phyloP scores from a whole-genome alignment of 345 rosid genomes.

The Hirschfeldia incana region DNA sequence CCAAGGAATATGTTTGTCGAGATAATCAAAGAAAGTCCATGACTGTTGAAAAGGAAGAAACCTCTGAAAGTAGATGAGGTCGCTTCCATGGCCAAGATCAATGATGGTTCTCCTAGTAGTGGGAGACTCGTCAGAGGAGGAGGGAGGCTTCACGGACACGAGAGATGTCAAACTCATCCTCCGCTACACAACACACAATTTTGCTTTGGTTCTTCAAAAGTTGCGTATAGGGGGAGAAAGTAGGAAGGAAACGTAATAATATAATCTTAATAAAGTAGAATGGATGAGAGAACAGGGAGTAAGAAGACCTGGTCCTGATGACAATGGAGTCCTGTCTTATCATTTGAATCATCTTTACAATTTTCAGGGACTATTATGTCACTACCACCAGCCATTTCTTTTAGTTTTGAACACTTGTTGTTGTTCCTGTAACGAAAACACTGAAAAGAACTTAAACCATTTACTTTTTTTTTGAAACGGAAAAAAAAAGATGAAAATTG shows the following conservation, averaged over 20 bases:
- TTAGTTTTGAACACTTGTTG: slow-evolving; percentile 67
- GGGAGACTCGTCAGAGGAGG: slow-evolving; percentile 1
- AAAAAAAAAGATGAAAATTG: too few relatives aligned
- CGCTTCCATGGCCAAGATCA: slow-evolving; percentile 72
- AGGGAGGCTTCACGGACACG: not conserved
- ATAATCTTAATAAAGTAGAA: not conserved
- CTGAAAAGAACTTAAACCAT: too few relatives aligned
- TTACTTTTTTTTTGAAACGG: too few relatives aligned
- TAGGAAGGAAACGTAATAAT: too few relatives aligned
- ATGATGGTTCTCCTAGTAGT: slow-evolving; percentile 32
- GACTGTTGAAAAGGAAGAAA: slow-evolving; percentile 54
- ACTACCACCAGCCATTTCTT: too few relatives aligned
- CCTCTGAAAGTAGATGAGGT: slow-evolving; percentile 57
- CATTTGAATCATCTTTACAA: slow-evolving; percentile 42
- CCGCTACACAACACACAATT: slow-evolving; percentile 17
- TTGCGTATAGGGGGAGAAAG: not conserved
- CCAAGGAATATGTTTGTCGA: slow-evolving; percentile 81
- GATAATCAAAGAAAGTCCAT: slow-evolving; percentile 71
- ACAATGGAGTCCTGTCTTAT: slow-evolving; percentile 45
- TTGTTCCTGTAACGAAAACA: slow-evolving; percentile 39
- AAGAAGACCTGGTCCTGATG: slow-evolving; percentile 49
- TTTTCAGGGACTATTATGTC: slow-evolving; percentile 30
- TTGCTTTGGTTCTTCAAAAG: not conserved
- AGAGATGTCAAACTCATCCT: slow-evolving; percentile 43
- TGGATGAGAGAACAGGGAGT: not conserved